Percentiles rank a stretch among this genome's conserved stretches.
phyloP scores from a whole-genome alignment of 2,329 filamentous ascomycete species.

The Ambrosiella beaveri region DNA sequence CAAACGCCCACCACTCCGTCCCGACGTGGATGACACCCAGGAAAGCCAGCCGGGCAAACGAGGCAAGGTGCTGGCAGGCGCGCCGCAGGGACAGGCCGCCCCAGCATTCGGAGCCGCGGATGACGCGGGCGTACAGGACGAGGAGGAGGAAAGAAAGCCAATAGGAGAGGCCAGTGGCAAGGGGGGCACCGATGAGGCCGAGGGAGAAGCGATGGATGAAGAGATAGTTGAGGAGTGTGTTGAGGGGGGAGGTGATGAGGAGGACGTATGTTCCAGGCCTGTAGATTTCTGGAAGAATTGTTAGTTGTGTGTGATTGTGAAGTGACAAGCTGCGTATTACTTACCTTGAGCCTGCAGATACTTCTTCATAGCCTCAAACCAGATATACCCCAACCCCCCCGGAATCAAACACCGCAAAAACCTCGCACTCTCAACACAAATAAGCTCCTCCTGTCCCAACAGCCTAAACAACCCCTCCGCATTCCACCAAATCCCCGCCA shows the following conservation, averaged over 20 bases:
- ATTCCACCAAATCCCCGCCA: conserved; percentile 56
- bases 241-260: conserved; percentile 65
- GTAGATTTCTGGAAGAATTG: conserved; percentile 38
- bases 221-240: conserved; percentile 62
- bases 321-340: conserved; percentile 16
- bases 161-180: conserved; percentile 72
- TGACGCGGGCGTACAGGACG: conserved; percentile 52
- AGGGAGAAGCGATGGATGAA: conserved; percentile 57
- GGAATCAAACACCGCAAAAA: conserved; percentile 62
- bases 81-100: conserved; percentile 48
- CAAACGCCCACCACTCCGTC: conserved; percentile 90
- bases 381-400: conserved; percentile 71
- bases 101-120: conserved; percentile 63
- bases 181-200: conserved; percentile 59
- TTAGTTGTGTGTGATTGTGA: too few species aligned
- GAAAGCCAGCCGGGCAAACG: conserved; percentile 57
- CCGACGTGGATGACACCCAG: conserved; percentile 70
- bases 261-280: conserved; percentile 68
- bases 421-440: conserved; percentile 53
- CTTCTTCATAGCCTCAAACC: conserved; percentile 75
- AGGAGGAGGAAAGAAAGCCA: conserved; percentile 69
- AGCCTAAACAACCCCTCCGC: conserved; percentile 57
- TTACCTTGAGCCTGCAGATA: conserved; percentile 76
- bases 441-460: conserved; percentile 61
- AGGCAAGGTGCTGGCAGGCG: conserved; percentile 47